Evolutionary conservation across 202 grass and related monocot genomes (phyloP), one percentile per base, ranked within the genome.

Genomic region (Musa balbisiana): DNA sequence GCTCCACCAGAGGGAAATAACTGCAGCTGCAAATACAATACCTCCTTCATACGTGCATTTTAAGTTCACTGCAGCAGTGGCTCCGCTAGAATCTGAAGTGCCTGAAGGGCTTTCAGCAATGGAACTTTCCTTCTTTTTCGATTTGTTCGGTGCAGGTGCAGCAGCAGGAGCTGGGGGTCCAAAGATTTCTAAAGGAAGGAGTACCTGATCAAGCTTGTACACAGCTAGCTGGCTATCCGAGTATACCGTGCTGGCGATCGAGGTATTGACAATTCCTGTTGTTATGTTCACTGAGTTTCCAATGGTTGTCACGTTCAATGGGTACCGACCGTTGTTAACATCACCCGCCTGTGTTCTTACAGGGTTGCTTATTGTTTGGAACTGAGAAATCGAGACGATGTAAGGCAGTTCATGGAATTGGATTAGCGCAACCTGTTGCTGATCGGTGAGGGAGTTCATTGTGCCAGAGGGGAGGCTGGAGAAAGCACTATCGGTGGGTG

Each of bases 401-500:
- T 81, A 83, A 66, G 89, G 88, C n/a, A 99, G 25, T 6, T 94
- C 79, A 76, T 99, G 95, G 86, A 79, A 99, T 81, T 99, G 95
- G 12, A 99, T 51, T 6, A 99, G 85, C 77, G 89, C 52, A 73
- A 88, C 92, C 81, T 99, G 91, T 26, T 95, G 68, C 81, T 89
- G 85, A 75, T 95, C 95, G 0, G 81, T 85, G 2, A 99, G 91
- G 63, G 91, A 88, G 86, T 99, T 99, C 25, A 99, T 87, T 64
- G 95, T 85, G 21, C 95, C 95, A 0, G 95, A 63, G 3, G 83
- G 55, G 9, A 99, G 91, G 49, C 84, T 86, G 49, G 81, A 82
- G 91, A 99, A 99, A 59, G 95, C 89, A 82, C 95, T 92, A 87
- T 99, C 95, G 1, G 89, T 87, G 12, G 95, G 95, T 43, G 95